Conservation (phyloP, 169 alveolate species). For the Babesia sp. region DNA sequence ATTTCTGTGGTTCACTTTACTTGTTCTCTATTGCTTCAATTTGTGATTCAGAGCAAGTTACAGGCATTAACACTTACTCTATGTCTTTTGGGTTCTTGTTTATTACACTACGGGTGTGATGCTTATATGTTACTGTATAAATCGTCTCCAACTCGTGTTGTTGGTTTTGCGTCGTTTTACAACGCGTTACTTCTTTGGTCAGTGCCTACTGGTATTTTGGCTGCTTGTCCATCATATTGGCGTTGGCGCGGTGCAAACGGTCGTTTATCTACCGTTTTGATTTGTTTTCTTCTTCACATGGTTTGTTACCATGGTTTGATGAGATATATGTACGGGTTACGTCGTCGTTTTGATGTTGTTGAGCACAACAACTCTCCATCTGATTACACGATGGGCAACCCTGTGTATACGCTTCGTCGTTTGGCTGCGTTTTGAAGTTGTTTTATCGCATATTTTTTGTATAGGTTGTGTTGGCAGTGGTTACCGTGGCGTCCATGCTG, state of each 20-base stretch:
- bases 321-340: not conserved
- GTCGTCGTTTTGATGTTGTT: not conserved
- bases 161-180: constrained; percentile 10
- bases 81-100: constrained; percentile 15
- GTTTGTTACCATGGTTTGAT: not conserved
- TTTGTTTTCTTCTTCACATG: constrained; percentile 1
- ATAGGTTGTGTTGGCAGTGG: too few species aligned
- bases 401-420: constrained; percentile 28
- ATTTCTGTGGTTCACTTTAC: constrained; percentile 40
- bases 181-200: constrained; percentile 48
- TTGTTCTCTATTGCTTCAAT: constrained; percentile 38
- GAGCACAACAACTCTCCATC: constrained; percentile 16
- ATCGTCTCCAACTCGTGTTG: constrained; percentile 3
- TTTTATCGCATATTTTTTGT: too few species aligned
- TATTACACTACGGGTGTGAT: constrained; percentile 19
- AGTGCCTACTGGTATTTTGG: constrained; percentile 57
- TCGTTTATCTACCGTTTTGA: not conserved
- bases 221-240: constrained; percentile 67
- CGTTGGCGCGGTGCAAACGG: constrained; percentile 59
- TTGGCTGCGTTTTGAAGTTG: not conserved
- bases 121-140: constrained; percentile 31
- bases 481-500: too few species aligned
- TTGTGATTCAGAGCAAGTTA: constrained; percentile 34
- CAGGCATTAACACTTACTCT: constrained; percentile 28
- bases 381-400: constrained; percentile 13